Conservation (phyloP, 176 grass and related monocot genomes). For the Oryza glaberrima region DNA sequence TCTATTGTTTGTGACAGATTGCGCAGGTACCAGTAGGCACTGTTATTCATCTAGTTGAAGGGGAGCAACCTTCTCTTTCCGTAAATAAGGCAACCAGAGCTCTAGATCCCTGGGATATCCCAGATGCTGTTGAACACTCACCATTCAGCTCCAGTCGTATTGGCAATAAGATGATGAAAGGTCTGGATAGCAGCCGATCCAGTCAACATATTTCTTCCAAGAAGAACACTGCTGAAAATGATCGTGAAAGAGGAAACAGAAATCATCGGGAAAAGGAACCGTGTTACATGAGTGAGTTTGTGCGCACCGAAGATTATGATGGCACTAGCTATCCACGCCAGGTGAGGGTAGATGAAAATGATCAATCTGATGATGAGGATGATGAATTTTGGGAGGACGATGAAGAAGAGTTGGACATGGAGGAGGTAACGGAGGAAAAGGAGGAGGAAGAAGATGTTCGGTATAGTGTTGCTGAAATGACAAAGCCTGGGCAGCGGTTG, state of each 20-base stretch:
- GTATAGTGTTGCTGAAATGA: constrained; percentile 80
- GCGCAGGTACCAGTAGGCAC: constrained; percentile 80
- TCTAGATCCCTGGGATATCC: constrained; percentile 79
- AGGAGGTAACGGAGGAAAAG: constrained; percentile 25
- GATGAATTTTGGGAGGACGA: constrained; percentile 45
- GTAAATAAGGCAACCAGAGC: constrained; percentile 52
- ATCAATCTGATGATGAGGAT: constrained; percentile 36
- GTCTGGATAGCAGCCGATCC: constrained; percentile 8
- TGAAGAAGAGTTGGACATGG: constrained; percentile 23
- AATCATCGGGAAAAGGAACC: constrained; percentile 5
- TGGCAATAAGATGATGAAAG: background rate
- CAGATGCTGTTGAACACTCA: constrained; percentile 35
- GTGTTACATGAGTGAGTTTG: constrained; percentile 2
- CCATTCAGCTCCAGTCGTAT: constrained; percentile 31
- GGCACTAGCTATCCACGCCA: background rate
- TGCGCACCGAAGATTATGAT: background rate
- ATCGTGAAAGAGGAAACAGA: background rate
- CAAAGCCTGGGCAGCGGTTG: constrained; percentile 66
- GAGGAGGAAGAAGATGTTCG: constrained; percentile 48
- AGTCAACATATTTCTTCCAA: background rate
- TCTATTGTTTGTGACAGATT: constrained; percentile 49
- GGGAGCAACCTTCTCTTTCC: constrained; percentile 55
- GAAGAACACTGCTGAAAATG: background rate
- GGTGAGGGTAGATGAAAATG: constrained; percentile 34
- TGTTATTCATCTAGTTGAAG: constrained; percentile 87